Evolutionary conservation across 1,139 yeast genomes (phyloP), one percentile per base, ranked within the genome.

Genomic region (Yamadazyma oceani): DNA sequence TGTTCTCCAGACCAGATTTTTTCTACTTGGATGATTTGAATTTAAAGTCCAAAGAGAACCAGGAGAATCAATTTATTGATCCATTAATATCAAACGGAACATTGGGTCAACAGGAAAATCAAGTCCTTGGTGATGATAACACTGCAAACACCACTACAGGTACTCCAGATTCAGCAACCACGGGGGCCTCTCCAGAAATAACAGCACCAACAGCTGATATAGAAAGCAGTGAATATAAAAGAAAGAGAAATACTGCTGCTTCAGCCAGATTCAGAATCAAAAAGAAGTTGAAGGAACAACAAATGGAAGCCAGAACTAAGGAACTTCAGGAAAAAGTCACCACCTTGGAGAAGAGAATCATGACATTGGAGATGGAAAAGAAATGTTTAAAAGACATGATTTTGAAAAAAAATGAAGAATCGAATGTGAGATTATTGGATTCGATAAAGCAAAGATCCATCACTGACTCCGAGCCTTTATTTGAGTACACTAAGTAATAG

Each of bases 281-380:
- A 69, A 85, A 84, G 73, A 88, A 86, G 67, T 51, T 81, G 58
- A 82, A 85, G 54, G 96, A 88, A 59, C 88, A 82, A 58, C 90
- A 87, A 57, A 79, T 87, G 82, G 95, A 87, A 60, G 69, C 71
- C 31, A 78, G 75, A 39, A 70, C 87, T 14, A 69, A 72, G 49
- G 82, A 78, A 39, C 69, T 88, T 44, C 77, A 76, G 48, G 86
- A 83, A 24, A 59, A 77, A 49, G 80, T 86, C 17, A 68, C 69
- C 37, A 65, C 66, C 19, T 71, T 85, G 45, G 92, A 86, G 55
- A 62, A 71, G 41, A 80, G 81, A 49, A 73, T 70, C 22, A 60
- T 58, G 55, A 86, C 86, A 47, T 55, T 78, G 45, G 80, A 77
- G 50, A 73, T 75, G 78, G 83, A 78, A 49, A 78, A 78, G 49